These are phyloP conservation scores for Spathaspora arborariae DNA, from an alignment of 805 yeast genomes.

Conservation along the genomic window DNA sequence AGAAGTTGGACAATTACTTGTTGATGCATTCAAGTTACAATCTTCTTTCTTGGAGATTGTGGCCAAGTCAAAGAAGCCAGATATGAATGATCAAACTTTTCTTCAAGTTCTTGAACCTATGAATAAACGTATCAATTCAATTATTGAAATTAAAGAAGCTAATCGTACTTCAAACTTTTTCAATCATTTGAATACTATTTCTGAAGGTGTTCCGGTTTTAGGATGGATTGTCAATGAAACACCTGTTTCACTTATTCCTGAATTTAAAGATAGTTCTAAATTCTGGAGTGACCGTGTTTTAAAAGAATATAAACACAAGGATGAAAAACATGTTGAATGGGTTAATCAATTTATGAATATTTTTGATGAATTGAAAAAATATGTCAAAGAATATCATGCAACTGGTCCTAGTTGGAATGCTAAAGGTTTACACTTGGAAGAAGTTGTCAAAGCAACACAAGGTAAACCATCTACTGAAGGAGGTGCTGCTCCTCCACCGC, in stretches of 20 bases:
- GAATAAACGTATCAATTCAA: conserved; percentile 53
- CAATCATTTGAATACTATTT: conserved; percentile 75
- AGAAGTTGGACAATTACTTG: conserved; percentile 48
- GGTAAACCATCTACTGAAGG: conserved; percentile 8
- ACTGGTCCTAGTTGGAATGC: conserved; percentile 81
- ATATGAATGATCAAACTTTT: conserved; percentile 48
- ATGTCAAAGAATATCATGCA: conserved; percentile 73
- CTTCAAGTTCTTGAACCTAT: conserved; percentile 63
- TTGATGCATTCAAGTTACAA: conserved; percentile 57
- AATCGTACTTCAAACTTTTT: conserved; percentile 64
- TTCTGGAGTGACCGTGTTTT: conserved; percentile 91
- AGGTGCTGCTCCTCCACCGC: conserved; percentile 49
- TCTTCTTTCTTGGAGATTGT: conserved; percentile 58
- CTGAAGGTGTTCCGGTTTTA: conserved; percentile 85
- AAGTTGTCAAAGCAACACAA: conserved; percentile 29
- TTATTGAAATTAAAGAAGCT: conserved; percentile 65
- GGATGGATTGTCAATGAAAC: conserved; percentile 85
- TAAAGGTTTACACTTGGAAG: conserved; percentile 55
- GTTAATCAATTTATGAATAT: conserved; percentile 60
- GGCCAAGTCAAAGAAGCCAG: conserved; percentile 62
- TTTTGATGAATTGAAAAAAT: conserved; percentile 66
- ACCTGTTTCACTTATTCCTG: conserved; percentile 74
- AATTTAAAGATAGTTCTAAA: conserved; percentile 85
- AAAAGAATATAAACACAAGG: conserved; percentile 76
- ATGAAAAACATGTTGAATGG: conserved; percentile 74